Evolutionary conservation across 2,329 filamentous ascomycete species (phyloP).

Genomic region (Phyllachora maydis): DNA sequence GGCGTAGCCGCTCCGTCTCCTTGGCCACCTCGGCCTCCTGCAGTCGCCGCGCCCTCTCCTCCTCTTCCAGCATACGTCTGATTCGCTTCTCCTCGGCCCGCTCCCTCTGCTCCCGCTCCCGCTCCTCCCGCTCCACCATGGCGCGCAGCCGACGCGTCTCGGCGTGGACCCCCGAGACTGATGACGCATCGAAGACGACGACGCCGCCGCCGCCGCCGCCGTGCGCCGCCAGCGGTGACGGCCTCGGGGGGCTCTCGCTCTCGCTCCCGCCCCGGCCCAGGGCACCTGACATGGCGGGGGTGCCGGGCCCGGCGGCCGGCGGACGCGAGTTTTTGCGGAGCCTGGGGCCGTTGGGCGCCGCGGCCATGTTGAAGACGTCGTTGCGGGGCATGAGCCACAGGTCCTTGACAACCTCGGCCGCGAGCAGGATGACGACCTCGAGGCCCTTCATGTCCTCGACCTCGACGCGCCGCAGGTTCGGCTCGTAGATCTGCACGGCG

Average conservation of each 20-base stretch:
- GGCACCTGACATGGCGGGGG: conserved; percentile 19
- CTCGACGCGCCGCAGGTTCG: conserved; percentile 76
- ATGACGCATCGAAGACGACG: conserved; percentile 8
- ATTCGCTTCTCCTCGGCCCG: conserved; percentile 33
- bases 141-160: conserved; percentile 57
- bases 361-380: conserved; percentile 56
- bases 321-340: conserved; percentile 24
- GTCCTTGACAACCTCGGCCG: conserved; percentile 43
- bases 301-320: conserved; percentile 3
- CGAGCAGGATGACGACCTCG: conserved; percentile 55
- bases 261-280: conserved; percentile 12
- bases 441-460: conserved; percentile 88
- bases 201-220: neutral
- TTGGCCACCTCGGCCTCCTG: conserved; percentile 42
- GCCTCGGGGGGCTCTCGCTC: conserved; percentile 10
- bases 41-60: conserved; percentile 37
- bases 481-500: conserved; percentile 69
- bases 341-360: conserved; percentile 5
- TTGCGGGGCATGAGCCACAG: conserved; percentile 42
- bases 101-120: conserved; percentile 34
- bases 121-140: conserved; percentile 29
- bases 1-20: conserved; percentile 66
- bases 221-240: neutral
- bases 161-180: conserved; percentile 34
- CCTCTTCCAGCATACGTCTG: conserved; percentile 43